Evolutionary conservation across 2,329 filamentous ascomycete species (phyloP), one percentile per base, ranked within the genome.

Genomic region (Dothistroma pini): DNA sequence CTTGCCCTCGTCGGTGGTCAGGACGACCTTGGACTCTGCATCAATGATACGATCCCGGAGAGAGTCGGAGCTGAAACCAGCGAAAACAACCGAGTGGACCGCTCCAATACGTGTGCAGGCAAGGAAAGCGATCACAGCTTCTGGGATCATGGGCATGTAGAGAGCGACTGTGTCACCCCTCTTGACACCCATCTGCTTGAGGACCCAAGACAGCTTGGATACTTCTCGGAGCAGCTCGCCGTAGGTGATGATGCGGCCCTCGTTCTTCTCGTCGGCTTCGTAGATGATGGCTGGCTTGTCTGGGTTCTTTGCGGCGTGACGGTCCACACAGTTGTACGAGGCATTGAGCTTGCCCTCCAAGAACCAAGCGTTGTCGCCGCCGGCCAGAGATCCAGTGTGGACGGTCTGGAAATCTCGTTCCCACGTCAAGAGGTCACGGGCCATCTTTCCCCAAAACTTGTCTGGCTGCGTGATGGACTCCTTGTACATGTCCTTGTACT

Each of bases 91-190:
- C 0, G 95, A 97, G 84, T 99, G 95, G 4, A 99, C 85, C 47
- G 95, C 95, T 64, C 95, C 95, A 70, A 99, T 96, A 74, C 95
- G 91, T 41, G 88, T 81, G 77, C 93, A 96, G 63, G 95, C 95
- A 59, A 99, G 83, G 77, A 99, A 90, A 57, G 95, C 89, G 71
- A 99, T 83, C 61, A 99, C 72, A 7, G 95, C 95, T 78, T 99
- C 93, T 59, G 95, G 95, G 77, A 99, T 96, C 95, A 99, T 99
- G 76, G 95, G 95, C 67, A 99, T 81, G 81, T 99, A 99, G 68
- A 99, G 90, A 65, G 92, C 95, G 60, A 99, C 93, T 4, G 93
- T 96, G 78, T 99, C 95, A 59, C 95, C 95, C 83, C 97, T 97
- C 81, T 89, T 87, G 63, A 99, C 93, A 65, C 95, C 95, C 86